Evolutionary conservation across 2,329 filamentous ascomycete genomes (phyloP), one percentile per base, ranked within the genome.

Genomic region (Phialophora expanda): DNA sequence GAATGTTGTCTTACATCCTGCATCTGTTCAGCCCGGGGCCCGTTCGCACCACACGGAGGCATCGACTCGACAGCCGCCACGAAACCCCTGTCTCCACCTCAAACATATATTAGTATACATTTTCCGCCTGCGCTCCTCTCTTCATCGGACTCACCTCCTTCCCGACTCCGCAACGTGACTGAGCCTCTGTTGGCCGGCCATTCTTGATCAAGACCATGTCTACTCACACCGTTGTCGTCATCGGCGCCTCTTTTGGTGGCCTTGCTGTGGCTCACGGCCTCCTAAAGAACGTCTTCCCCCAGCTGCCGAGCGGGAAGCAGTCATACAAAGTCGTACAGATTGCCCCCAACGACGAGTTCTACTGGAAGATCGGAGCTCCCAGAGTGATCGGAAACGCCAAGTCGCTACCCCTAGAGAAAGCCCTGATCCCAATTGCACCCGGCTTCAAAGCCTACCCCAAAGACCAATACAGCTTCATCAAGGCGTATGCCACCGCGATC

Each of bases 261-360:
- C 62, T 78, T 5, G 64, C 62, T 30, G 72, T 76, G n/a, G 76
- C 78, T 38, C 77, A 80, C 63, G 70, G 73, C 14, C 71, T 81
- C 56, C 75, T 81, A 26, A 75, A 75, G 59, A 73, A 74, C 55
- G 71, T 74, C 54, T 53, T 74, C 20, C 72, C 75, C 20, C 65
- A 70, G 5, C 68, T 75, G 58, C 46, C 73, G 73, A 28, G 4
- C 71, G 75, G 44, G 71, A 74, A 57, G 73, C 68, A 63, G 77
- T 56, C 78, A 11, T 84, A 85, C 73, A 84, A 84, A 64, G 75
- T 89, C 51, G 81, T 82, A 61, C 76, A 87, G 20, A 78, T 89
- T 70, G 82, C 84, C 62, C 84, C 85, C 3, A 82, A 82, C 14
- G 76, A 79, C 3, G 77, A 81, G 48, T 86, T 83, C 77, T 87